phyloP scores from a whole-genome alignment of 345 rosid species.

The Euphorbia pulcherrima region DNA sequence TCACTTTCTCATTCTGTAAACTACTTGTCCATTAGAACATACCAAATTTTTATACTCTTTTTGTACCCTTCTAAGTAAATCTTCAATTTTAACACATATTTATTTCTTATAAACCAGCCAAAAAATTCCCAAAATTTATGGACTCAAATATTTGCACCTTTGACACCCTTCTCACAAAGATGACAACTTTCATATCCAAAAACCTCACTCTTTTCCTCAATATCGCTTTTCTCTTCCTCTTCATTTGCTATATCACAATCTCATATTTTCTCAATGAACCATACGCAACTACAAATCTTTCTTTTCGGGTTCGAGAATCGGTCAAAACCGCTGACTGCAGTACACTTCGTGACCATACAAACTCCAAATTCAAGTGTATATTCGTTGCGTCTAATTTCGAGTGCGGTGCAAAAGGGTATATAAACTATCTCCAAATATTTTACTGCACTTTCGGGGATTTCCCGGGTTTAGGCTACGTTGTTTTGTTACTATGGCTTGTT shows the following conservation, averaged over 20 bases:
- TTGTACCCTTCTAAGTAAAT: not conserved
- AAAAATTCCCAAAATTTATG: conserved; percentile 20
- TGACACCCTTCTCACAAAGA: conserved; percentile 22
- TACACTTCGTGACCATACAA: conserved; percentile 38
- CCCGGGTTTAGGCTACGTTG: conserved; percentile 41
- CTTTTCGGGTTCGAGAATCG: conserved; percentile 12
- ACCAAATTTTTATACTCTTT: not conserved
- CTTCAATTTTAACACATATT: conserved; percentile 1
- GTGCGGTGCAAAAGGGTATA: conserved; percentile 71
- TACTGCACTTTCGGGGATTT: conserved; percentile 57
- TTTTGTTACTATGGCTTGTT: conserved; percentile 69
- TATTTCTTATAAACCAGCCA: conserved; percentile 15
- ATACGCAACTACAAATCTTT: not conserved
- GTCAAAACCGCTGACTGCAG: conserved; percentile 29
- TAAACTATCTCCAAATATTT: conserved; percentile 71
- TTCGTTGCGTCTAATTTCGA: conserved; percentile 49
- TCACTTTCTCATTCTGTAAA: not conserved
- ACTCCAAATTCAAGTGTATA: conserved; percentile 51
- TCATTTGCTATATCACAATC: conserved; percentile 28
- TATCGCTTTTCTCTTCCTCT: conserved; percentile 45
- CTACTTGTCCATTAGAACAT: not conserved
- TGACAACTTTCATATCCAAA: conserved; percentile 34
- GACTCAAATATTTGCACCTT: conserved; percentile 16
- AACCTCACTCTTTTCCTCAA: conserved; percentile 46
- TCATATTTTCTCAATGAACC: conserved; percentile 22